Evolutionary conservation across 306 rosid species (phyloP).

Genomic region (Prunus kanzakura): DNA sequence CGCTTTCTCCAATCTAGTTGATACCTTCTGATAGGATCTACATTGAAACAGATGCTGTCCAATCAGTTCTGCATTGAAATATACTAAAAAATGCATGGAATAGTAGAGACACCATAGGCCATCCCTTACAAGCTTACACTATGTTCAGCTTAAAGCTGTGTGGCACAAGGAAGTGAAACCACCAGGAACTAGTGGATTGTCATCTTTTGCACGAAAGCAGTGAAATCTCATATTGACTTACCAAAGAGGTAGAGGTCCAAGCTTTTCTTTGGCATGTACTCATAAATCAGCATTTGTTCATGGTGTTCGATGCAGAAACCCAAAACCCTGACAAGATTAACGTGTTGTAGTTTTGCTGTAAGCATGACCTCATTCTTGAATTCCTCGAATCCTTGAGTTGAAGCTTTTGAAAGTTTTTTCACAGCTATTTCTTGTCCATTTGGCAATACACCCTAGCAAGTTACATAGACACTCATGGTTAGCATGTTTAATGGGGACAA

Average conservation of each 20-base stretch:
- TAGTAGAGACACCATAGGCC: neutral
- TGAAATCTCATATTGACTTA: constrained; percentile 10
- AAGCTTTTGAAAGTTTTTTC: constrained; percentile 33
- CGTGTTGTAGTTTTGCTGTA: neutral
- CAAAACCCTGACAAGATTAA: neutral
- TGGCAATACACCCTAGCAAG: constrained; percentile 27
- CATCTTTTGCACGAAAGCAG: constrained; percentile 13
- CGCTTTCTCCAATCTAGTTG: constrained; percentile 28
- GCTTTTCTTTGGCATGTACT: neutral
- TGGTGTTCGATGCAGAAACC: neutral
- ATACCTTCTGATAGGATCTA: constrained; percentile 14
- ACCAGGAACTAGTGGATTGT: neutral
- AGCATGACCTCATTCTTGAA: constrained; percentile 8
- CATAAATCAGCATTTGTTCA: neutral
- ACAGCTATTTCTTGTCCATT: constrained; percentile 33
- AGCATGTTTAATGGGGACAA: neutral
- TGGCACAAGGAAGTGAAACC: neutral
- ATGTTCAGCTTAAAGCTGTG: neutral
- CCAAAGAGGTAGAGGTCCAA: constrained; percentile 24
- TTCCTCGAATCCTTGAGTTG: constrained; percentile 33
- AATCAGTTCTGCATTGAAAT: neutral
- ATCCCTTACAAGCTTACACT: neutral
- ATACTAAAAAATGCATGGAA: neutral
- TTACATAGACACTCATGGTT: neutral
- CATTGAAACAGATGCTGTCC: neutral